A percentile compares a stretch with the other conserved stretches of the same genome.
Conservation (phyloP, 768 basidiomycete species). For the Hemileccinum impolitum region DNA sequence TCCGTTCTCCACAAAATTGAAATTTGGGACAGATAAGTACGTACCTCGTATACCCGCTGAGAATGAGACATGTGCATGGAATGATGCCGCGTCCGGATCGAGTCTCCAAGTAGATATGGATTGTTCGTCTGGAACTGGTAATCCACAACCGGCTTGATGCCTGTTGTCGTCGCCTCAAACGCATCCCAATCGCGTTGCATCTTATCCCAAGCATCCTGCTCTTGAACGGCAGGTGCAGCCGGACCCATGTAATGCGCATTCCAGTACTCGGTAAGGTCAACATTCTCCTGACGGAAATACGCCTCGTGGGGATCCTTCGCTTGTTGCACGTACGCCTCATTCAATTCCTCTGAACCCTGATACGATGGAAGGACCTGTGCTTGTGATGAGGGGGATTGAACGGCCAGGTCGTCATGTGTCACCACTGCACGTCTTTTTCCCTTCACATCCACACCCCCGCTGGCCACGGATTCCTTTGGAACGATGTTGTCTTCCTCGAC, state of each 20-base stretch:
- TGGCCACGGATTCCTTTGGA: conserved; percentile 35
- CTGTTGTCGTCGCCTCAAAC: conserved; percentile 70
- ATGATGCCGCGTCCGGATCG: conserved; percentile 48
- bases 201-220: conserved; percentile 50
- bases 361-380: conserved; percentile 7
- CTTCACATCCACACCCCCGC: conserved; percentile 44
- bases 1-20: conserved; percentile 14
- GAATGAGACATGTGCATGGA: conserved; percentile 30
- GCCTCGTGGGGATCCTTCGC: conserved; percentile 51
- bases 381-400: conserved; percentile 8
- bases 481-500: conserved; percentile 82
- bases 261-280: conserved; percentile 63
- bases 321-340: conserved; percentile 18
- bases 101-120: conserved; percentile 69
- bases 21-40: conserved; percentile 14
- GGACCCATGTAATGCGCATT: conserved; percentile 36
- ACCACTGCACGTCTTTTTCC: conserved; percentile 57
- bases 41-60: conserved; percentile 39
- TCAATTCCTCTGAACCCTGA: conserved; percentile 20
- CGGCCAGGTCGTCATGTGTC: conserved; percentile 1
- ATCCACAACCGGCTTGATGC: conserved; percentile 50
- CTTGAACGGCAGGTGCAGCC: conserved; percentile 19
- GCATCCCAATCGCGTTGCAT: conserved; percentile 79
- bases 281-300: conserved; percentile 71
- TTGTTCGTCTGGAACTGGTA: conserved; percentile 80